Base-by-base conservation (phyloP, 345 rosid species). In the Angophora floribunda region DNA sequence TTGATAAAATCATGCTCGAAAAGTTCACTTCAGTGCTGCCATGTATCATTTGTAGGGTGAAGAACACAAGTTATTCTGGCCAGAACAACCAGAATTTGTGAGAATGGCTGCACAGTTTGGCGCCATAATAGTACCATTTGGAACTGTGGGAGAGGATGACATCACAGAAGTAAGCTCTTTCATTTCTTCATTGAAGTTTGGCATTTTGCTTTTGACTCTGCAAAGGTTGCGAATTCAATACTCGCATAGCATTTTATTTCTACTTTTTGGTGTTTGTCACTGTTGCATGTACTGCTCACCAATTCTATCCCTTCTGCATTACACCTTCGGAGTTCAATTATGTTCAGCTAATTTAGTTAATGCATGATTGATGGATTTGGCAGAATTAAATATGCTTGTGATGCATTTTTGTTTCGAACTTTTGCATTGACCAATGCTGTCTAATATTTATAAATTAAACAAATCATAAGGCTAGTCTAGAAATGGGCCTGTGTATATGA, bases 61-160 rank as follows among this genome's bases (percentile, higher is more conserved):
- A 93, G 94, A 93, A 87, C 94, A 96, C 88, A 95, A 95, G 91
- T 88, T 95, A 86, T 86, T 95, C 88, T 96, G 99, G 98, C 99
- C 95, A 14, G 94, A 96, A 52, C 95, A 91, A 49, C 89, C 93
- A 24, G 98, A 95, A 89, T 96, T 96, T 91, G 95, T 96, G 44
- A 96, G 96, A 89, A 95, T 93, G 91, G 99, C 99, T 52, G 95
- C 99, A 44, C 92, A 89, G 89, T 96, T 96, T 88, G 97, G 96
- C 53, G 98, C 98, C 87, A 96, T 93, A 86, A 96, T 96, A 55
- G 91, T 96, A 41, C 98, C 97, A 85, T 95, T 96, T 82, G 95
- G 95, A 63, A 91, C 91, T 19, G 93, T 96, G 67, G 98, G 99
- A 90, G 99, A 96, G 91, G 98, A 96, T 89, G 99, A 96, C 89